Percentiles rank a stretch among this genome's conserved stretches.
phyloP scores from a whole-genome alignment of 1,284 basidiomycete genomes.

The Neolentinus lepideus region DNA sequence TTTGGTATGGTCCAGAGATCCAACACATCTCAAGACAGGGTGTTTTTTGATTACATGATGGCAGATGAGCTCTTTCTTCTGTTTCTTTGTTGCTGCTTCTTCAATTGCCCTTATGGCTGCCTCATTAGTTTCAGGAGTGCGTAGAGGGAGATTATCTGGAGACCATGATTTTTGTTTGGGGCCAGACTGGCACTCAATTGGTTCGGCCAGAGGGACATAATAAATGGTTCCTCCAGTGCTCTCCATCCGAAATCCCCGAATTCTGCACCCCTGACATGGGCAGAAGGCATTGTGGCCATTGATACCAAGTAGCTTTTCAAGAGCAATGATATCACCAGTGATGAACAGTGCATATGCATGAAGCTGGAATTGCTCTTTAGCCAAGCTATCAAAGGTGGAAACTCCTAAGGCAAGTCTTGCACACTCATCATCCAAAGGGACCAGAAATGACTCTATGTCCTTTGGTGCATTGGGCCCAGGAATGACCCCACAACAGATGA shows the following conservation, averaged over 20 bases:
- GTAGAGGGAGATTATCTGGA: conserved; percentile 12
- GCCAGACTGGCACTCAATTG: too few relatives aligned
- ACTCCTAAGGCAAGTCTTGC: conserved; percentile 21
- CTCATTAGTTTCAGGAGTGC: conserved; percentile 11
- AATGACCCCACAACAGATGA: conserved; percentile 25
- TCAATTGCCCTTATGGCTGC: conserved; percentile 7
- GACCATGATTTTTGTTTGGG: conserved; percentile 8
- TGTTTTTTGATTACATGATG: conserved; percentile 17
- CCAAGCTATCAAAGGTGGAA: conserved; percentile 14
- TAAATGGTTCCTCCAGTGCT: conserved; percentile 9
- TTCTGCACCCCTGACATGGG: conserved; percentile 25
- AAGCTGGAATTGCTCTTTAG: conserved; percentile 14
- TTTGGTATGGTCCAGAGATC: conserved; percentile 13
- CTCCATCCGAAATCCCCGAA: conserved; percentile 14
- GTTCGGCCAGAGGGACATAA: conserved; percentile 18
- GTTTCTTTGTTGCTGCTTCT: conserved; percentile 8
- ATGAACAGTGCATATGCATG: conserved; percentile 18
- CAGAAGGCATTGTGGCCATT: conserved; percentile 23
- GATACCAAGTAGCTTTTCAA: conserved; percentile 20
- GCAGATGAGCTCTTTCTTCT: conserved; percentile 13
- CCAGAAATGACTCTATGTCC: conserved; percentile 22
- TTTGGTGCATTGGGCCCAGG: conserved; percentile 25
- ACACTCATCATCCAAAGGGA: conserved; percentile 21
- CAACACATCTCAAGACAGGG: conserved; percentile 13
- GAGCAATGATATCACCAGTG: conserved; percentile 24